These are phyloP conservation scores for Crassisporium funariophilum DNA, from an alignment of 768 basidiomycete species.

Conservation along the genomic window DNA sequence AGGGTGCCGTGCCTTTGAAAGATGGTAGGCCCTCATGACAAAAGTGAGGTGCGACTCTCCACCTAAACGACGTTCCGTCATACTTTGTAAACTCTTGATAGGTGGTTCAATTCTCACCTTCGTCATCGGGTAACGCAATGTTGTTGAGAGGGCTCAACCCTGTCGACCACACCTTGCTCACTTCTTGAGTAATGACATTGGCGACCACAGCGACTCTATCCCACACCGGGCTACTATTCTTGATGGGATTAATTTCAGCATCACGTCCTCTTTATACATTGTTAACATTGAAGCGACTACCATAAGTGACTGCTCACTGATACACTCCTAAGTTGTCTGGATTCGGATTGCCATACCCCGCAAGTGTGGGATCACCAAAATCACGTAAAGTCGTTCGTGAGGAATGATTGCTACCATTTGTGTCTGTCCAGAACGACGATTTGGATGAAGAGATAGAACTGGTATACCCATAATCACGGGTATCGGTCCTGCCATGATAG, in stretches of 20 bases:
- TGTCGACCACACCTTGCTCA: slow-evolving; percentile 57
- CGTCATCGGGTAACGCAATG: too few relatives aligned
- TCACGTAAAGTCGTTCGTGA: slow-evolving; percentile 49
- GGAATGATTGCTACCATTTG: slow-evolving; percentile 37
- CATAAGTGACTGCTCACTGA: too few relatives aligned
- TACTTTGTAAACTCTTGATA: slow-evolving; percentile 18
- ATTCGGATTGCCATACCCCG: too few relatives aligned
- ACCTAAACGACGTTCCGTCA: slow-evolving; percentile 46
- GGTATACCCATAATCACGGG: slow-evolving; percentile 23
- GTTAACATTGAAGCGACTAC: too few relatives aligned
- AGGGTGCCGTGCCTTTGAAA: slow-evolving; percentile 57
- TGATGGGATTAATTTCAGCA: not conserved
- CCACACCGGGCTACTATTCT: slow-evolving; percentile 39
- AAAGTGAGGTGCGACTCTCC: slow-evolving; percentile 60
- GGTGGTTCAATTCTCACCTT: slow-evolving; percentile 37
- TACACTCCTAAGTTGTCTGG: too few relatives aligned
- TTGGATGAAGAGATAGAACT: slow-evolving; percentile 29
- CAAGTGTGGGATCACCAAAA: too few relatives aligned
- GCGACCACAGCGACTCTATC: slow-evolving; percentile 56
- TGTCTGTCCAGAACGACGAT: slow-evolving; percentile 40
- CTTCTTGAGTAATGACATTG: slow-evolving; percentile 53
- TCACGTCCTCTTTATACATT: too few relatives aligned
- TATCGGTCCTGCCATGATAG: not conserved
- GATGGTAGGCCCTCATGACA: slow-evolving; percentile 71
- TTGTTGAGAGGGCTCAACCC: slow-evolving; percentile 41